Conservation (phyloP, 441 rosid genomes). For the Capsella rubella region DNA sequence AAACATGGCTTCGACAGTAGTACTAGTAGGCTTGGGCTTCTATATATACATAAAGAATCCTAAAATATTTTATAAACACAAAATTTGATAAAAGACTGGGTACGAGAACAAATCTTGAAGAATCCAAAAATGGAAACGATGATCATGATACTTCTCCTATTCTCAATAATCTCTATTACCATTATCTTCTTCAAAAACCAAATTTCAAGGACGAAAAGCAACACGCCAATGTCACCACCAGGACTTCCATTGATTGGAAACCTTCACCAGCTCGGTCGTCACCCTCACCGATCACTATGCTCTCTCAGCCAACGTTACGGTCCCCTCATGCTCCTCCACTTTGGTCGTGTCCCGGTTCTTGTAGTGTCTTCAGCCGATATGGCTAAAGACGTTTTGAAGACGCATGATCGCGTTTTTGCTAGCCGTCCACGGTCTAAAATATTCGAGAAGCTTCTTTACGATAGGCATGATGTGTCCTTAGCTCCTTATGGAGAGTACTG, state of each 20-base stretch:
- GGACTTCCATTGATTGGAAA: slow-evolving; percentile 56
- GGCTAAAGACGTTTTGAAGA: slow-evolving; percentile 54
- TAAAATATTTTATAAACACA: background rate
- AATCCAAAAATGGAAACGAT: background rate
- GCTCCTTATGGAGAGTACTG: slow-evolving; percentile 69
- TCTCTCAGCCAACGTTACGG: slow-evolving; percentile 52
- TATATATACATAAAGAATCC: background rate
- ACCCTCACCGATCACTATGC: slow-evolving; percentile 57
- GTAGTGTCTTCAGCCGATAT: slow-evolving; percentile 52
- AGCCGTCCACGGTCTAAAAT: slow-evolving; percentile 49
- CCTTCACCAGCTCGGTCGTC: slow-evolving; percentile 52
- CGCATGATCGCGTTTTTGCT: slow-evolving; percentile 52
- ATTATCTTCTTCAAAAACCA: slow-evolving; percentile 1
- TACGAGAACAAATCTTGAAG: background rate
- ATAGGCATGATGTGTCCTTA: slow-evolving; percentile 40
- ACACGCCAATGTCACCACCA: slow-evolving; percentile 45
- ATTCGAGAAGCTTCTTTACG: slow-evolving; percentile 47
- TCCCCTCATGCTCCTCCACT: slow-evolving; percentile 56
- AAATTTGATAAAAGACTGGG: background rate
- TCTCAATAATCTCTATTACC: slow-evolving; percentile 6
- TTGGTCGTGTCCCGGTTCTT: slow-evolving; percentile 53
- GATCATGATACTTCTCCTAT: background rate
- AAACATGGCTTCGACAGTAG: too few relatives aligned
- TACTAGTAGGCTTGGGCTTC: too few relatives aligned
- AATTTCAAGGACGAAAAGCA: background rate